These are phyloP conservation scores for Erigeron canadensis DNA, from an alignment of 129 eudicot species.

Conservation along the genomic window DNA sequence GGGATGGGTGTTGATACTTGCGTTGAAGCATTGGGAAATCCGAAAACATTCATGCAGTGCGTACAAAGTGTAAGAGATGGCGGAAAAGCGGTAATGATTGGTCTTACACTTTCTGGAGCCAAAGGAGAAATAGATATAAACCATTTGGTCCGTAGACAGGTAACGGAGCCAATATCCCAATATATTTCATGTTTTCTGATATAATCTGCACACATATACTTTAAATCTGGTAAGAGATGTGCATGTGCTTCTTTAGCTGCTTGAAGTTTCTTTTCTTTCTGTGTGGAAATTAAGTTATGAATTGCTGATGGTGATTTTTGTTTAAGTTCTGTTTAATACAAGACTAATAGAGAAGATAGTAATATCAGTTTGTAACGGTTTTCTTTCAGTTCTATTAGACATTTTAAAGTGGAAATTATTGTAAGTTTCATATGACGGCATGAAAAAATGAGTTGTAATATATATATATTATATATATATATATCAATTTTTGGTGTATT, in stretches of 20 bases:
- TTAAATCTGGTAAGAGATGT: background rate
- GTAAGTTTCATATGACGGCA: too few relatives aligned
- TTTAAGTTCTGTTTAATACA: too few relatives aligned
- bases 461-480: too few relatives aligned
- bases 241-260: background rate
- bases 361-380: too few relatives aligned
- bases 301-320: too few relatives aligned
- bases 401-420: too few relatives aligned
- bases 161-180: slow-evolving; percentile 11
- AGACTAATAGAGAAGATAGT: too few relatives aligned
- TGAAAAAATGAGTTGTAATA: too few relatives aligned
- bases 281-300: too few relatives aligned
- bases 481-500: too few relatives aligned
- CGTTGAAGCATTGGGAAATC: slow-evolving; percentile 90
- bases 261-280: too few relatives aligned
- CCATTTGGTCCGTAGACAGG: slow-evolving; percentile 99
- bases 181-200: background rate
- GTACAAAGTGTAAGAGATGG: slow-evolving; percentile 87
- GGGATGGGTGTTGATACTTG: slow-evolving; percentile 91
- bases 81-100: slow-evolving; percentile 99
- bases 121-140: slow-evolving; percentile 96
- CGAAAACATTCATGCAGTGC: slow-evolving; percentile 84
- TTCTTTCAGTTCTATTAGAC: too few relatives aligned
- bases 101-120: slow-evolving; percentile 78
- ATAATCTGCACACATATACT: background rate